Evolutionary conservation across 2,329 filamentous ascomycete genomes (phyloP), one percentile per base, ranked within the genome.

Genomic region (Calonectria crousiana): DNA sequence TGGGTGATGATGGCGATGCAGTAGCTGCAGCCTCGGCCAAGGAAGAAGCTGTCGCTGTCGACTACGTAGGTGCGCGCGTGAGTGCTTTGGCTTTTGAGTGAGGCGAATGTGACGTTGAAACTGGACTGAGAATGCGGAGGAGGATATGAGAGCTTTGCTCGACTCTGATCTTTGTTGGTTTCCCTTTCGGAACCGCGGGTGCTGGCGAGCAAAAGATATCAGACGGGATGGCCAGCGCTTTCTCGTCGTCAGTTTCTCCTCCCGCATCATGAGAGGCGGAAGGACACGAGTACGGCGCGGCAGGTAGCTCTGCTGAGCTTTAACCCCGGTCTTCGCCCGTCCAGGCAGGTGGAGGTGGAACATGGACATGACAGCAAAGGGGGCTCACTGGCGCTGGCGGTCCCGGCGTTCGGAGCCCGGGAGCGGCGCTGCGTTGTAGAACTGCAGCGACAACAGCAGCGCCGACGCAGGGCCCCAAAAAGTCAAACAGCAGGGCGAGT

Each of bases 381-480:
- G 13, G 51, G 32, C 51, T 53, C 56, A 26, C 23, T 34, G 36
- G 30, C 6, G 10, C 32, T 34, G 53, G 69, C 53, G 34, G 44
- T 73, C 73, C 78, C 78, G 79, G 76, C 73, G 44, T 79, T 78
- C 79, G 79, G 77, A 67, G 73, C 77, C 79, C 79, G 78, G 79
- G 74, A 79, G 75, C 79, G 78, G 76, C 74, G 76, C 71, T 77
- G 75, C 56, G 34, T 62, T 62, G 56, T 28, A 41, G 64, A 47
- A 30, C 28, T 65, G 56, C 69, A 62, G 69, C 47, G 56, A n/a
- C 56, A 51, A 51, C 53, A 51, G n/a, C 20, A 36, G 20, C 52
- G 32, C 30, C 20, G 62, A 51, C 26, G 44, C 64, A 62, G 52
- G 60, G 28, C 69, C 36, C 38, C 34, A 56, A 47, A 34, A 38